Evolutionary conservation across 169 alveolate species (phyloP).

Genomic region (Plasmodium fragile): DNA sequence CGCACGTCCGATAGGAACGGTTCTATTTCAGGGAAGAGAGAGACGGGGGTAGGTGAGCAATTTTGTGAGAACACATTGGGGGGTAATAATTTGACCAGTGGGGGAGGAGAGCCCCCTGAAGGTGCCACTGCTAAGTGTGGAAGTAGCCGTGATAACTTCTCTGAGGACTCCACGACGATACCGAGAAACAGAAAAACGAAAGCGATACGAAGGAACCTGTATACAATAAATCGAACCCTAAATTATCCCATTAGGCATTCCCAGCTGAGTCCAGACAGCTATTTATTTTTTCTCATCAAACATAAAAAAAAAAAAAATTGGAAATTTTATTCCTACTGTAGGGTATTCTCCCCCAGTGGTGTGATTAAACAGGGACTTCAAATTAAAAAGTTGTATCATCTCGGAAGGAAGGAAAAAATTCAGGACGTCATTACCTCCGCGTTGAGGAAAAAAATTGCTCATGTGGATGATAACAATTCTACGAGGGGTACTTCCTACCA

Average conservation of each 20-base stretch:
- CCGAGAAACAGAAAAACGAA: neutral
- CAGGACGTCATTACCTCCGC: neutral
- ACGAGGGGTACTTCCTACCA: neutral
- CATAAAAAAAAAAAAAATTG: neutral
- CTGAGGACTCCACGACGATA: neutral
- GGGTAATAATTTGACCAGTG: neutral
- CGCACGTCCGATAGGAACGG: neutral
- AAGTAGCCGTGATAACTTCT: neutral
- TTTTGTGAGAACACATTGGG: neutral
- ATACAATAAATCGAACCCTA: neutral
- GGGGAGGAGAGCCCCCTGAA: neutral
- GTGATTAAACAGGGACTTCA: constrained; percentile 44
- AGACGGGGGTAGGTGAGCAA: neutral
- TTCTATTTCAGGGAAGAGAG: neutral
- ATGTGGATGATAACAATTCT: neutral
- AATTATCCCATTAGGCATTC: constrained; percentile 15
- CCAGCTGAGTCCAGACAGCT: constrained; percentile 19
- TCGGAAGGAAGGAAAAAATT: neutral
- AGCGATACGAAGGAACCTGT: neutral
- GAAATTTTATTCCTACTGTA: constrained; percentile 13
- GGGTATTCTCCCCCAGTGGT: constrained; percentile 13
- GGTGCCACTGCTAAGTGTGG: neutral
- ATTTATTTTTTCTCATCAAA: constrained; percentile 20
- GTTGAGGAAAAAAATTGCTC: constrained; percentile 19
- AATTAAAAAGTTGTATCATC: constrained; percentile 25